These are phyloP conservation scores for Wickerhamiella occidentalis DNA, from an alignment of 805 yeast species.

Conservation along the genomic window DNA sequence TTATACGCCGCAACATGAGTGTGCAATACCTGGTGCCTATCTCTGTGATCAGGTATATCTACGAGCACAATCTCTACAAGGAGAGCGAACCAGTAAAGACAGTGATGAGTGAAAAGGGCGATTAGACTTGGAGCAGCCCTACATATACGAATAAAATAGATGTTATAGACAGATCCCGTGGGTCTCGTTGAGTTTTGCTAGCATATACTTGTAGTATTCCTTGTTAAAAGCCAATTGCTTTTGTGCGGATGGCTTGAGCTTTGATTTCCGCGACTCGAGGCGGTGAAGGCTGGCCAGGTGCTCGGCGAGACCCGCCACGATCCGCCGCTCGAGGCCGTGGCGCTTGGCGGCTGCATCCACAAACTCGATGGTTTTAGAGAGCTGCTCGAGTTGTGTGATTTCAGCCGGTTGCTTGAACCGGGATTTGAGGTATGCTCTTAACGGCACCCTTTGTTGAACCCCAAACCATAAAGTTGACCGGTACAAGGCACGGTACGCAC, in stretches of 20 bases:
- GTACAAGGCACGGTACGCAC: slow-evolving; percentile 2
- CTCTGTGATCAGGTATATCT: slow-evolving; percentile 86
- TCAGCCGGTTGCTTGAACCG: background rate
- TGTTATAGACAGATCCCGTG: background rate
- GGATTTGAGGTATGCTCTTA: background rate
- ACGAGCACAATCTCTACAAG: slow-evolving; percentile 76
- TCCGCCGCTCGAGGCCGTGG: slow-evolving; percentile 21
- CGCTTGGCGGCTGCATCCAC: slow-evolving; percentile 19
- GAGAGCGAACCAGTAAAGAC: slow-evolving; percentile 92
- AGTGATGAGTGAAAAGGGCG: slow-evolving; percentile 36
- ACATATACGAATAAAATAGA: too few relatives aligned
- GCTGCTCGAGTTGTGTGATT: background rate
- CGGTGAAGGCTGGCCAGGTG: slow-evolving; percentile 5
- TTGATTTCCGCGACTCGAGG: slow-evolving; percentile 18
- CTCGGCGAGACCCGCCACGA: slow-evolving; percentile 11
- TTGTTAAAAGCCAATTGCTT: slow-evolving; percentile 35
- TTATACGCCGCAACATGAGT: slow-evolving; percentile 89
- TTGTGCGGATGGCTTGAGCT: slow-evolving; percentile 31
- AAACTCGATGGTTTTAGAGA: slow-evolving; percentile 17
- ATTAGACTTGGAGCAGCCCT: too few relatives aligned
- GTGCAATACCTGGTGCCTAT: slow-evolving; percentile 91
- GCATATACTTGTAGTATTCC: slow-evolving; percentile 13
- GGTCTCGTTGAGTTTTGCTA: slow-evolving; percentile 13
- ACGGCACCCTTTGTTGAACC: background rate
- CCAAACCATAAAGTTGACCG: slow-evolving; percentile 3